Evolutionary conservation across 345 rosid species (phyloP).

Genomic region (Euphorbia pulcherrima): DNA sequence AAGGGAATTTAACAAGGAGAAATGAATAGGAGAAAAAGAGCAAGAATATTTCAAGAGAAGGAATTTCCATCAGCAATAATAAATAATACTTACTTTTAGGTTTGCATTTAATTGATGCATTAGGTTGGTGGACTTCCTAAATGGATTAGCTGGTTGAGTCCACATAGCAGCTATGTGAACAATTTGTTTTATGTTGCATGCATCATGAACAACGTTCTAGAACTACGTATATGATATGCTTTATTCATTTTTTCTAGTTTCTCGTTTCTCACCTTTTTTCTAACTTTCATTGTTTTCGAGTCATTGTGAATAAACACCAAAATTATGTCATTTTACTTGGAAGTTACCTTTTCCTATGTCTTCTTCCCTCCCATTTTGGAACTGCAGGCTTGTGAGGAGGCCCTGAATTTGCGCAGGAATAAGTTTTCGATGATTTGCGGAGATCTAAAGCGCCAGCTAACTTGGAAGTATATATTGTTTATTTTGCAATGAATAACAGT

Average conservation of each 20-base stretch:
- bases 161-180: not conserved
- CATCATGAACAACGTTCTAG: not conserved
- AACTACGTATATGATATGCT: not conserved
- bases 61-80: not conserved
- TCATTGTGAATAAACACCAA: not conserved
- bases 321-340: not conserved
- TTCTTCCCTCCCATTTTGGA: not conserved
- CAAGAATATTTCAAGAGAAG: not conserved
- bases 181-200: not conserved
- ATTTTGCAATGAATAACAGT: not conserved
- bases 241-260: not conserved
- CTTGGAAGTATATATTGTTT: slow-evolving; percentile 66
- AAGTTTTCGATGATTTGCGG: slow-evolving; percentile 66
- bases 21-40: not conserved
- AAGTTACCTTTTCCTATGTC: not conserved
- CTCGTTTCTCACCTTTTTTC: not conserved
- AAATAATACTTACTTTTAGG: not conserved
- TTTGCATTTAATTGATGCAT: not conserved
- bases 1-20: not conserved
- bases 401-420: slow-evolving; percentile 53
- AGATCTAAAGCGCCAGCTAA: slow-evolving; percentile 57
- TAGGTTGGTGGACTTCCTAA: not conserved
- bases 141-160: not conserved
- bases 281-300: not conserved
- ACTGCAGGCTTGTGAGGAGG: slow-evolving; percentile 61